Evolutionary conservation across 2,329 filamentous ascomycete genomes (phyloP).

Genomic region (Orbilia javanica): DNA sequence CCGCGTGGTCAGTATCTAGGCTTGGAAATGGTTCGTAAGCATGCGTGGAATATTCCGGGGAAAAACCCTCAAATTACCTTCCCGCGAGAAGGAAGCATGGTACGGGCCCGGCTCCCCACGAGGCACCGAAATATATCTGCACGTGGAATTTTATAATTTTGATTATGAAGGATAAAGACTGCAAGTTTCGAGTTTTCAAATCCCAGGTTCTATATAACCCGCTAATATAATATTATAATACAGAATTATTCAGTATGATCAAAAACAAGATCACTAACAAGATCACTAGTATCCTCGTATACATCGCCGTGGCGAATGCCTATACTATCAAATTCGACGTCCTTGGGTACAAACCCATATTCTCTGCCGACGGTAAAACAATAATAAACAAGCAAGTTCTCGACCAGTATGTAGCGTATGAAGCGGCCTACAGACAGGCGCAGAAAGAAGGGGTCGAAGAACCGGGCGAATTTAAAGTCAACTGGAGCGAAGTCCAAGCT

Average conservation of each 20-base stretch:
- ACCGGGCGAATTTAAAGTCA: neutral
- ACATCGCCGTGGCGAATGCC: neutral
- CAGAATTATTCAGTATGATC: neutral
- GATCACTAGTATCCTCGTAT: neutral
- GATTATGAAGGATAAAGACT: no score
- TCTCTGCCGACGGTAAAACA: neutral
- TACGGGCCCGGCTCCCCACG: no score
- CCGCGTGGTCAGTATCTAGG: no score
- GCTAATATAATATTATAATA: no score
- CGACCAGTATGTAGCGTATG: neutral
- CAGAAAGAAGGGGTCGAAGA: no score
- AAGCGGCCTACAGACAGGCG: no score
- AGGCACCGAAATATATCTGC: neutral
- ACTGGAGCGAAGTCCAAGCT: neutral
- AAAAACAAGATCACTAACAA: neutral
- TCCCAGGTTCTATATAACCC: no score
- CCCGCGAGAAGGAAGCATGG: no score
- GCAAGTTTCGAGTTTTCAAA: no score
- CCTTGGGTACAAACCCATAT: constrained; percentile 10
- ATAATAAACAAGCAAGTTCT: neutral
- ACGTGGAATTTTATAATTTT: neutral
- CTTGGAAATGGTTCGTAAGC: neutral
- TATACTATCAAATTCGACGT: constrained; percentile 34
- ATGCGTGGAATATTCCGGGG: neutral
- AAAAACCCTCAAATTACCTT: neutral